Evolutionary conservation across 192 early-diverging fungal species (phyloP), one percentile per base, ranked within the genome.

Genomic region (Linnemannia schmuckeri): DNA sequence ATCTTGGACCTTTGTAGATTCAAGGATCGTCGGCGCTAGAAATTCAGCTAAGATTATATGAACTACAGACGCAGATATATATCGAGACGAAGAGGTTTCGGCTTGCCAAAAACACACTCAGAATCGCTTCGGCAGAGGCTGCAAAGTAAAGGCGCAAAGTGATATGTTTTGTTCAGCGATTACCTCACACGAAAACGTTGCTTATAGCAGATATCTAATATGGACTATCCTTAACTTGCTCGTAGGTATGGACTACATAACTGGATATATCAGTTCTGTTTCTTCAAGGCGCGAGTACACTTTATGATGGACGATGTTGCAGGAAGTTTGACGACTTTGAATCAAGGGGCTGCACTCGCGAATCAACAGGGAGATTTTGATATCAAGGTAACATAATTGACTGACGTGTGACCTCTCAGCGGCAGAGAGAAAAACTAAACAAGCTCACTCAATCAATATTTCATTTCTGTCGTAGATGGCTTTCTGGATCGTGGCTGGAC

Each of bases 401-500:
- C 61, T 33, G 61, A 15, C 0, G 0, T 66, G 61, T 9, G 27
- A n/a, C 55, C 24, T 61, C n/a, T 52, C 12, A 6, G 70, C 12
- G 41, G 46, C 6, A 70, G 20, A 13, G 9, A 57, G 15, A 44
- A 42, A 12, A 13, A 8, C 40, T 4, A 12, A 42, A 42, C 42
- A 47, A 4, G 17, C 35, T 33, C 18, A 38, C 69, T 38, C 27
- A 68, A 6, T 22, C 8, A 7, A 24, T 70, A 20, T 15, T 33
- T n/a, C 4, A 12, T 71, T 18, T 22, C 12, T 41, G 0, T 71
- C 6, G 20, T 76, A 87, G 85, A 63, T 87, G 61, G 80, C 85
- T 66, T 87, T 87, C 47, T 87, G 85, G 85, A 81, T 87, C 35
- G 76, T 87, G n/a, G 72, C 79, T 57, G 85, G 79, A 71, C 85